Evolutionary conservation across 129 eudicot species (phyloP), one percentile per base, ranked within the genome.

Genomic region (Erigeron canadensis): DNA sequence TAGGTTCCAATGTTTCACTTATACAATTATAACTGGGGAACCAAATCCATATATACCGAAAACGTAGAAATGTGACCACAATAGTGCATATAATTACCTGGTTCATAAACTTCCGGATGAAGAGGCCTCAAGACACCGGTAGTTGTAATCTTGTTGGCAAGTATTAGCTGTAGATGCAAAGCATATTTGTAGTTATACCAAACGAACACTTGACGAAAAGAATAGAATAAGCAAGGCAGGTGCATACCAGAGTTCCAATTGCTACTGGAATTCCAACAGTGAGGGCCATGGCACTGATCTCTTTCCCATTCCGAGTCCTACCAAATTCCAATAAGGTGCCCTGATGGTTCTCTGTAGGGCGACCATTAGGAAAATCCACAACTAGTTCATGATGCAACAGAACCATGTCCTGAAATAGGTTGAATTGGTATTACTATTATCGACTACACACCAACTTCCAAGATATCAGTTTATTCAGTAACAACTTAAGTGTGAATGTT

Each of bases 221-320:
- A 39, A 8, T 6, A 58, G 23, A 39, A 46, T 18, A 28, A 7
- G 12, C 16, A 34, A 67, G 60, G 6, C 17, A 59, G 38, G 17
- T 40, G 51, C 42, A 15, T 87, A 94, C 98, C 98, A 94, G 65
- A 71, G 97, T 89, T 80, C 97, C 98, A 47, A 86, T 87, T 34
- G 98, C 98, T 13, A 87, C 96, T 4, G 97, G 98, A 81, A 94
- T 81, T 55, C 97, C 99, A 54, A 90, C 97, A 51, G 97, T 90
- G 17, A 89, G 75, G 22, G 99, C 96, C 99, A 94, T 94, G 48
- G 93, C 91, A 48, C 92, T 81, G 57, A 80, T 82, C 18, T 81
- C 74, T 70, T 70, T 89, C 47, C 82, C 95, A 54, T 83, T 71
- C 23, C 68, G 71, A 16, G 74, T 87, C 78, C 81, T 89, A 51